A percentile compares a stretch with the other conserved stretches of the same genome.
Conservation (phyloP, 345 rosid species). For the Atalantia buxifolia region DNA sequence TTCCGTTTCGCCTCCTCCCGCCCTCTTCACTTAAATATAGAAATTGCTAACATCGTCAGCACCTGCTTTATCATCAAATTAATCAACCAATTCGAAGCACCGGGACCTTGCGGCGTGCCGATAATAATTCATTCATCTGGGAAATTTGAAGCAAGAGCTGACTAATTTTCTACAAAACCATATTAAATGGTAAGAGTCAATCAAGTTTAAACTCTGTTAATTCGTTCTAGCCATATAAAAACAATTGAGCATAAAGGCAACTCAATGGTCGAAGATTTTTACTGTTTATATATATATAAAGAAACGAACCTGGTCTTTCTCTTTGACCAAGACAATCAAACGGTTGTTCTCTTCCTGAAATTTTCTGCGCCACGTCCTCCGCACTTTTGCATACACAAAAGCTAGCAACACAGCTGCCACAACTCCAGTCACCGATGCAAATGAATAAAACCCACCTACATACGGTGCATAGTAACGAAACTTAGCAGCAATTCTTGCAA, state of each 20-base stretch:
- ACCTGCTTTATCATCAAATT: not conserved
- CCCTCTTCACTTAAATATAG: not conserved
- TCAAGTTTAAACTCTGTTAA: not conserved
- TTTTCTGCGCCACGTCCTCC: constrained; percentile 25
- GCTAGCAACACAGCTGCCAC: constrained; percentile 24
- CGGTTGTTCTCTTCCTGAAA: constrained; percentile 20
- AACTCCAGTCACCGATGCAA: constrained; percentile 16
- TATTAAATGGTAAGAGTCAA: not conserved
- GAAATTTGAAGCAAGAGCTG: constrained; percentile 41
- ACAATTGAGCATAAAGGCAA: too few relatives aligned
- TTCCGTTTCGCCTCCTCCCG: not conserved
- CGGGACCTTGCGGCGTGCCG: constrained; percentile 33
- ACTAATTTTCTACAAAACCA: constrained; percentile 39
- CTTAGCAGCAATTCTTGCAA: constrained; percentile 24
- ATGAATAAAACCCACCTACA: constrained; percentile 29
- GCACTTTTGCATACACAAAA: constrained; percentile 14
- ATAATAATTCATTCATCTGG: constrained; percentile 34
- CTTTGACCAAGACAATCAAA: constrained; percentile 29
- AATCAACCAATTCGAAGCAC: constrained; percentile 38
- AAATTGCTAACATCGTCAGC: not conserved
- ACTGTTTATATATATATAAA: not conserved
- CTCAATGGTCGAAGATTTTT: too few relatives aligned
- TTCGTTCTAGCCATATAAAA: too few relatives aligned
- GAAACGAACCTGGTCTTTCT: constrained; percentile 45
- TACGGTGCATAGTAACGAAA: constrained; percentile 7